These are phyloP conservation scores for Wallacemonas collosoma DNA, from an alignment of 208 protist species.

Conservation along the genomic window DNA sequence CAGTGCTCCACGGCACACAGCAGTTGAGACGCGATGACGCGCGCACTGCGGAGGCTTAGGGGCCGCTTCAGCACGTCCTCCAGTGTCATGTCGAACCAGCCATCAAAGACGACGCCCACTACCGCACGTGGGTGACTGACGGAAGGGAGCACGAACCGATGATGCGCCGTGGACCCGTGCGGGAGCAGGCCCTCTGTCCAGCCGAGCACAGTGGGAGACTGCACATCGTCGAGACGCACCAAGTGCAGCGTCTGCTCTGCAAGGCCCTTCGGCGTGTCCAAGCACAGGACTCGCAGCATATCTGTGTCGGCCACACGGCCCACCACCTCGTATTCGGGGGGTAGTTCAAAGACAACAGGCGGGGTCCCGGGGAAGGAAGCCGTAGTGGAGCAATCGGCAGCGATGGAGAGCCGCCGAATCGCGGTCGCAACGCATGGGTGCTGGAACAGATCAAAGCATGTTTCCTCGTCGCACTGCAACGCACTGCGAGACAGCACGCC, in stretches of 20 bases:
- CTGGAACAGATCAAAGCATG: conserved; percentile 13
- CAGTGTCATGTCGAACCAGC: conserved; percentile 80
- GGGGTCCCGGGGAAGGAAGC: not conserved
- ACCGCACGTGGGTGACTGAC: conserved; percentile 31
- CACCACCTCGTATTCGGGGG: conserved; percentile 69
- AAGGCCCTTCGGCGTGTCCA: conserved; percentile 42
- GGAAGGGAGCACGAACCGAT: conserved; percentile 53
- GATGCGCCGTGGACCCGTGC: conserved; percentile 65
- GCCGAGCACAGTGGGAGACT: conserved; percentile 17
- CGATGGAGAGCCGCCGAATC: conserved; percentile 1
- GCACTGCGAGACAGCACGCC: conserved; percentile 58
- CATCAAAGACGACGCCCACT: conserved; percentile 60
- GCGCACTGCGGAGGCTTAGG: not conserved
- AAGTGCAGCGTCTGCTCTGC: conserved; percentile 70
- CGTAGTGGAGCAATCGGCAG: conserved; percentile 2
- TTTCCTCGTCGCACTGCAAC: conserved; percentile 25
- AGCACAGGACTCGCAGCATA: conserved; percentile 69
- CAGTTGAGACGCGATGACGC: conserved; percentile 57
- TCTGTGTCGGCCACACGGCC: conserved; percentile 33
- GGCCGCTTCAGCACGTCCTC: conserved; percentile 11
- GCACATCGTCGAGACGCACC: conserved; percentile 41
- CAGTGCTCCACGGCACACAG: conserved; percentile 84
- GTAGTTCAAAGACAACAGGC: conserved; percentile 45
- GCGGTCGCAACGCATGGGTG: conserved; percentile 7
- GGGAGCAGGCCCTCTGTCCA: conserved; percentile 46